Conservation (phyloP, 2,329 filamentous ascomycete species). For the Calonectria hawksworthii region DNA sequence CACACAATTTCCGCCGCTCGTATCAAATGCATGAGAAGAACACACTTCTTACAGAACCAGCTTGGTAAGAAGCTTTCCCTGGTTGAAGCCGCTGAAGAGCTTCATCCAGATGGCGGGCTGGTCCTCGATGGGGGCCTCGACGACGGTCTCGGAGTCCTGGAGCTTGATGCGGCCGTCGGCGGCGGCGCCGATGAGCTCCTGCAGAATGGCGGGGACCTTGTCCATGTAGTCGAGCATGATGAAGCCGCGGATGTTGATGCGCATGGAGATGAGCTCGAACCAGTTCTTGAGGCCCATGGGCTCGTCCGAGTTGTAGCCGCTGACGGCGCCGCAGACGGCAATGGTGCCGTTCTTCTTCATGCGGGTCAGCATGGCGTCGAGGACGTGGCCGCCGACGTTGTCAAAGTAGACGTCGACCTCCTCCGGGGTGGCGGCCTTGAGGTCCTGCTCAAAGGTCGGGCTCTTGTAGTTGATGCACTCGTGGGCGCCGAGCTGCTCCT, state of each 20-base stretch:
- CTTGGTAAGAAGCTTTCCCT: slow-evolving; percentile 48
- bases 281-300: slow-evolving; percentile 47
- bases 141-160: slow-evolving; percentile 41
- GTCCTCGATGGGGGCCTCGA: slow-evolving; percentile 45
- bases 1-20: not conserved
- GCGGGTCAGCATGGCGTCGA: slow-evolving; percentile 46
- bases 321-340: slow-evolving; percentile 46
- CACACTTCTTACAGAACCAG: slow-evolving; percentile 34
- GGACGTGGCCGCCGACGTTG: slow-evolving; percentile 46
- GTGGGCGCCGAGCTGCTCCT: slow-evolving; percentile 43
- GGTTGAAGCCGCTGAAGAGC: slow-evolving; percentile 44
- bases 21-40: not conserved
- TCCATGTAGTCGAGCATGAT: slow-evolving; percentile 50
- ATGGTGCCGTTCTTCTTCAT: slow-evolving; percentile 45
- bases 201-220: slow-evolving; percentile 43
- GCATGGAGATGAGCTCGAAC: slow-evolving; percentile 47
- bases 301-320: slow-evolving; percentile 45
- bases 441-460: slow-evolving; percentile 45
- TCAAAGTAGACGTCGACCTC: slow-evolving; percentile 49
- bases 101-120: slow-evolving; percentile 46
- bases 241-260: slow-evolving; percentile 44
- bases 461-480: slow-evolving; percentile 50
- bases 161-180: slow-evolving; percentile 46
- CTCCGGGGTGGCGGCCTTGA: slow-evolving; percentile 44
- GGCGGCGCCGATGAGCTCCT: slow-evolving; percentile 46